Conservation (phyloP, 768 basidiomycete species). For the Leccinum fibrillosum region DNA sequence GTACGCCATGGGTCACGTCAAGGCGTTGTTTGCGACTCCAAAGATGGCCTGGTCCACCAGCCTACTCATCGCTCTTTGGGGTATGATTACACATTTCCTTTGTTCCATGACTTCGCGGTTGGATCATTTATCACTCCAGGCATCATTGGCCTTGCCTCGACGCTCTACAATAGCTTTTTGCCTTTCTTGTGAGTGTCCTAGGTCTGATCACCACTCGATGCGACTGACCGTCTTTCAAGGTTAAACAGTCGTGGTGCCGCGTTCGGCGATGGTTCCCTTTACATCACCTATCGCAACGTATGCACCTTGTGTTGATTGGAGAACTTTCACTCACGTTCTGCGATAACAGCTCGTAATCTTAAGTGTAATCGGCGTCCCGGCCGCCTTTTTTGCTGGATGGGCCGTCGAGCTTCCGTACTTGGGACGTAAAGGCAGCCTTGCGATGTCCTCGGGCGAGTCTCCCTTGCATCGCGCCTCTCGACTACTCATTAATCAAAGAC, state of each 20-base stretch:
- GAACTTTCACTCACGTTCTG: too few relatives aligned
- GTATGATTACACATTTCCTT: slow-evolving; percentile 30
- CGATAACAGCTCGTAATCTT: slow-evolving; percentile 61
- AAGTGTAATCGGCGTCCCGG: slow-evolving; percentile 65
- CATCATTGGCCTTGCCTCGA: slow-evolving; percentile 71
- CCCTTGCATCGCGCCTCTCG: background rate
- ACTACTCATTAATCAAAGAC: slow-evolving; percentile 41
- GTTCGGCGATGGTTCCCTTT: slow-evolving; percentile 67
- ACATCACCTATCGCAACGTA: slow-evolving; percentile 73
- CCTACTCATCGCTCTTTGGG: slow-evolving; percentile 47
- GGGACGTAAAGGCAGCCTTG: slow-evolving; percentile 66
- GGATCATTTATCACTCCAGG: slow-evolving; percentile 36
- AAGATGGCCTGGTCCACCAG: slow-evolving; percentile 66
- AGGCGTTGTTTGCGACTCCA: slow-evolving; percentile 57
- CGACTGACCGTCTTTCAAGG: slow-evolving; percentile 30
- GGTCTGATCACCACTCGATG: background rate
- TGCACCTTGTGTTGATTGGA: background rate
- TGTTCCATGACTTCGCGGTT: background rate
- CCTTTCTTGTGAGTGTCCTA: slow-evolving; percentile 44
- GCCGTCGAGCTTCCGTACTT: slow-evolving; percentile 62
- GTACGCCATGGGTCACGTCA: slow-evolving; percentile 45
- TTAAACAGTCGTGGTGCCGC: slow-evolving; percentile 59
- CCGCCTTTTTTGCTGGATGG: slow-evolving; percentile 69
- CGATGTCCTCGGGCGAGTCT: slow-evolving; percentile 57
- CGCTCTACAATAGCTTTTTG: slow-evolving; percentile 57